phyloP scores from a whole-genome alignment of 768 basidiomycete species.

The Lactarius akahatsu region DNA sequence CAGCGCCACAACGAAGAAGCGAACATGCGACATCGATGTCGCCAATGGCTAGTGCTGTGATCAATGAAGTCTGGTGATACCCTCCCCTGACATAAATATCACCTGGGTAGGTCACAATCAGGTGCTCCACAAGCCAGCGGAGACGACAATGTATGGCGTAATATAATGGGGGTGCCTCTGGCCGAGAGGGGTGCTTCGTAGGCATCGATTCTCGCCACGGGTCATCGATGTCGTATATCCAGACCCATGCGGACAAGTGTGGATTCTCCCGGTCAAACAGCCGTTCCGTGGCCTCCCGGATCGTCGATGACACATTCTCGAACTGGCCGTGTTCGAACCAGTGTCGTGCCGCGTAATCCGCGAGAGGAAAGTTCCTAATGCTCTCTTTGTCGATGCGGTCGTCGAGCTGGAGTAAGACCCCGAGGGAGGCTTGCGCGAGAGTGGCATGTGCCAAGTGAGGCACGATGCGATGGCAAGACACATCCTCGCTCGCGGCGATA shows the following conservation, averaged over 20 bases:
- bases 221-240: conserved; percentile 5
- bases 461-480: conserved; percentile 3
- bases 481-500: too few species aligned
- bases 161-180: conserved; percentile 2
- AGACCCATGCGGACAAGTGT: conserved; percentile 1
- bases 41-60: background rate
- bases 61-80: background rate
- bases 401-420: background rate
- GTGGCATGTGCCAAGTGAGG: background rate
- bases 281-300: background rate
- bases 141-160: background rate
- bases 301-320: background rate
- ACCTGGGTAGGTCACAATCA: background rate
- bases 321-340: conserved; percentile 3
- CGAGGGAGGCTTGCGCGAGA: conserved; percentile 1
- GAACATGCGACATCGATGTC: background rate
- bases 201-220: background rate
- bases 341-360: background rate
- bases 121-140: background rate
- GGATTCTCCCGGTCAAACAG: background rate
- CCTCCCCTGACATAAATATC: background rate
- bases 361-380: background rate
- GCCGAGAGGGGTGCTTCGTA: background rate
- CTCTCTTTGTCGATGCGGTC: background rate
- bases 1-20: background rate